These are phyloP conservation scores for Leccinum pachyderme DNA, from an alignment of 1,284 basidiomycete genomes.

Conservation along the genomic window DNA sequence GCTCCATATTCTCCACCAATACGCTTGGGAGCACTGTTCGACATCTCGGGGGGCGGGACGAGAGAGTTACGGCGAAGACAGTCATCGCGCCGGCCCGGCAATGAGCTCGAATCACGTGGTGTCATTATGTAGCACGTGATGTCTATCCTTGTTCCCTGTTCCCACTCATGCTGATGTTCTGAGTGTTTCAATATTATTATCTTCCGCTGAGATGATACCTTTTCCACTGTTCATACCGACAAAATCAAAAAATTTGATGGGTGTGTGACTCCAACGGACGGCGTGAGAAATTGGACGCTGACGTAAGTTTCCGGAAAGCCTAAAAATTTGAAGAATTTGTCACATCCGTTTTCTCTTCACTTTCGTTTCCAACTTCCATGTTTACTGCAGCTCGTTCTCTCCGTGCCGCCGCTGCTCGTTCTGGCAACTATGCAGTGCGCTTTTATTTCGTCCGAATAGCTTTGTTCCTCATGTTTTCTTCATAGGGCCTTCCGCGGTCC, in stretches of 20 bases:
- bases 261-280: constrained; percentile 5
- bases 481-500: constrained; percentile 63
- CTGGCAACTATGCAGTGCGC: constrained; percentile 66
- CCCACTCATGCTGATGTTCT: background rate
- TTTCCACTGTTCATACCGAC: no score
- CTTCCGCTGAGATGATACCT: no score
- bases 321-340: constrained; percentile 43
- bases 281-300: constrained; percentile 30
- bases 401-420: constrained; percentile 55
- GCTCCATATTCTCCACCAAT: constrained; percentile 74
- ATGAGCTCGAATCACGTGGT: background rate
- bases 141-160: no score
- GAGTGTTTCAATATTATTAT: background rate
- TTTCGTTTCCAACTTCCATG: constrained; percentile 49
- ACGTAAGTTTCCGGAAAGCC: constrained; percentile 34
- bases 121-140: background rate
- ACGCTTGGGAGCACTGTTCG: constrained; percentile 38
- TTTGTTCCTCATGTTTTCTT: constrained; percentile 7
- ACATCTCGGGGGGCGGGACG: constrained; percentile 25
- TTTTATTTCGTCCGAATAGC: background rate
- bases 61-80: background rate
- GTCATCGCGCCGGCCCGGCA: no score
- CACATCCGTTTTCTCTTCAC: constrained; percentile 31
- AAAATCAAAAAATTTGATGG: background rate
- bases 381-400: constrained; percentile 63